Percentiles rank a stretch among this genome's conserved stretches.
Conservation (phyloP, 2,329 filamentous ascomycete genomes). For the Neofusicoccum umdonicola region DNA sequence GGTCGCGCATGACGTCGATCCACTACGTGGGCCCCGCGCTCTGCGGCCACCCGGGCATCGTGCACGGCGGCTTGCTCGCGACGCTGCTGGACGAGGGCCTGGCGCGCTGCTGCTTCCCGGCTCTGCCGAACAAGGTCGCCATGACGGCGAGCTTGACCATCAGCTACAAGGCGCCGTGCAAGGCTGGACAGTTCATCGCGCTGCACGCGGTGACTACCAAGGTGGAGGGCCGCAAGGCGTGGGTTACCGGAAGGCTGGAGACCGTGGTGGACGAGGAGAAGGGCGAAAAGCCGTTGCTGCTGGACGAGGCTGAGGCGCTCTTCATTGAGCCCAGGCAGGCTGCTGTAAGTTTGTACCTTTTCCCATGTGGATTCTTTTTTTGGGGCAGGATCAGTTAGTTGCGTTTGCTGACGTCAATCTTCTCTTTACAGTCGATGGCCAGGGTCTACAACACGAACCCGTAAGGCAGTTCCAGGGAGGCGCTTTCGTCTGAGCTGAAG, state of each 20-base stretch:
- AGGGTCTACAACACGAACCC: constrained; percentile 8
- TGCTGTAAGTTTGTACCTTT: constrained; percentile 35
- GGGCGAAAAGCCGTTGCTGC: constrained; percentile 58
- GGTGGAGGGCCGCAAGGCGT: constrained; percentile 90
- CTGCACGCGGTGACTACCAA: constrained; percentile 76
- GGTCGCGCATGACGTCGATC: constrained; percentile 58
- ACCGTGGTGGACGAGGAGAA: constrained; percentile 72
- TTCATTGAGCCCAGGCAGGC: constrained; percentile 88
- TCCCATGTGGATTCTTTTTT: not conserved
- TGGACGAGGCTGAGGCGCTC: constrained; percentile 81
- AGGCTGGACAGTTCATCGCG: constrained; percentile 72
- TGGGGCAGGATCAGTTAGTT: not conserved
- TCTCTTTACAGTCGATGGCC: not conserved
- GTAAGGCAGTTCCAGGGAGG: not conserved
- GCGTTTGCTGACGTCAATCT: not conserved
- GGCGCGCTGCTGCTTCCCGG: constrained; percentile 82
- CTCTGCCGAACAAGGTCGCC: constrained; percentile 79
- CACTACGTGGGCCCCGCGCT: constrained; percentile 75
- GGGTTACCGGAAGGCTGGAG: constrained; percentile 86
- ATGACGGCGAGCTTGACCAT: constrained; percentile 82
- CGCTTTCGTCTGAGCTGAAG: too few relatives aligned
- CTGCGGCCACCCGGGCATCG: constrained; percentile 85
- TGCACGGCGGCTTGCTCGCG: constrained; percentile 89
- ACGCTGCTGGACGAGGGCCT: constrained; percentile 90
- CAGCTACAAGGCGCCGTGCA: constrained; percentile 79